phyloP scores from a whole-genome alignment of 805 yeast species.

The Candida vaughaniae region DNA sequence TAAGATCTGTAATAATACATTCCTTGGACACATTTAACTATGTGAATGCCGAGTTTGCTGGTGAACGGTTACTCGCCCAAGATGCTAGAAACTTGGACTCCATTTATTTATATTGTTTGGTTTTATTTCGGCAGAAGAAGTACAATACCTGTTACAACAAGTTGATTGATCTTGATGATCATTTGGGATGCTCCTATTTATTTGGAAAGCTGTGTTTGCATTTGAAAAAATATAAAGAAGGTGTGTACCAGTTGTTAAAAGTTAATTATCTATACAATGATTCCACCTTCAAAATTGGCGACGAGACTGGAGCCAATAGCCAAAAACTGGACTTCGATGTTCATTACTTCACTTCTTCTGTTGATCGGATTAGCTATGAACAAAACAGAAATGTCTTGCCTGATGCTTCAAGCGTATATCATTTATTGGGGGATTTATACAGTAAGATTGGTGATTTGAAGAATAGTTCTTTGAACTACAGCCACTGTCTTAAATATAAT shows the following conservation, averaged over 20 bases:
- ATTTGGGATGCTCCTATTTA: slow-evolving; percentile 74
- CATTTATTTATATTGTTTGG: slow-evolving; percentile 66
- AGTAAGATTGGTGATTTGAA: slow-evolving; percentile 55
- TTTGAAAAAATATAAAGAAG: slow-evolving; percentile 57
- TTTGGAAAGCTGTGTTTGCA: slow-evolving; percentile 67
- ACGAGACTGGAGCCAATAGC: not conserved
- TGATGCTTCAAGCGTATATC: slow-evolving; percentile 66
- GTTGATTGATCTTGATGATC: slow-evolving; percentile 32
- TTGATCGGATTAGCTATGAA: slow-evolving; percentile 37
- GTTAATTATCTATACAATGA: slow-evolving; percentile 32
- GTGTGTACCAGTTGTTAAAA: slow-evolving; percentile 47
- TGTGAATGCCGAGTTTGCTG: slow-evolving; percentile 79
- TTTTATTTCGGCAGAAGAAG: slow-evolving; percentile 57
- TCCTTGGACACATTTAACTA: slow-evolving; percentile 68
- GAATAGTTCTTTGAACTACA: slow-evolving; percentile 65
- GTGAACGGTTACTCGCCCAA: slow-evolving; percentile 75
- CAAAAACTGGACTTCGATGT: slow-evolving; percentile 3
- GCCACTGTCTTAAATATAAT: slow-evolving; percentile 67
- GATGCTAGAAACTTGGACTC: slow-evolving; percentile 57
- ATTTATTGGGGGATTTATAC: slow-evolving; percentile 69
- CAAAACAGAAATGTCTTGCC: slow-evolving; percentile 46
- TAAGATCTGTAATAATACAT: slow-evolving; percentile 63
- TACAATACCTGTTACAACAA: slow-evolving; percentile 60
- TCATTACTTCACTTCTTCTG: slow-evolving; percentile 19
- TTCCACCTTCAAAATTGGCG: not conserved